Evolutionary conservation across 169 alveolate genomes (phyloP), one percentile per base, ranked within the genome.

Genomic region (Eimeria falciformis): DNA sequence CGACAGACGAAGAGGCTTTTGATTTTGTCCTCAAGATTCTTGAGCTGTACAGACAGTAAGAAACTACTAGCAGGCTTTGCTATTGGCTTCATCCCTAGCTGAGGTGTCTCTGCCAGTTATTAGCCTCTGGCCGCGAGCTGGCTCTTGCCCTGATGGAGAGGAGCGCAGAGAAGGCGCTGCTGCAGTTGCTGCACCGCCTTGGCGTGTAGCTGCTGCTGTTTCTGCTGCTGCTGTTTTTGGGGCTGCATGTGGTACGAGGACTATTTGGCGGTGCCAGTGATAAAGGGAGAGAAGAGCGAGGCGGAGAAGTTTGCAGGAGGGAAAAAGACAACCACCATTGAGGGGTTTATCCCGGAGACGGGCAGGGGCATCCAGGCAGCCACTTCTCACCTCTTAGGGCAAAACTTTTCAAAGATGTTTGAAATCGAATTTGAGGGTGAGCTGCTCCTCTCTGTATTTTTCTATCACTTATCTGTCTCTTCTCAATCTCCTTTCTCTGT

Each of bases 251-350:
- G 98, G 91, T 98, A 98, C 95, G 99, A 98, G 95, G 99, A 99
- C 93, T 94, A 97, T 82, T 94, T 98, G 75, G 99, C 99, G 17
- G 99, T 99, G 21, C 99, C 99, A 2, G 99, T 98, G 69, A 96
- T 98, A n/a, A 97, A 98, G 85, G 99, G 99, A 9, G 96, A 96
- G 62, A 99, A 99, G 96, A 95, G 98, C 47, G 99, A 98, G 95
- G 95, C 95, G 46, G 99, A 99, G 95, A 99, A 98, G 95, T 99
- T 99, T 94, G 99, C 99, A n/a, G 99, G 99, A 3, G 99, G 99
- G n/a, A 96, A 96, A 92, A 97, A 85, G 93, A 98, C 99, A 4
- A 98, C 99, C 21, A 98, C 99, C 33, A 97, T 98, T 65, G 99
- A 99, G 96, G 98, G 99, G 14, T 97, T 97, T 81, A 97, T 99